phyloP scores from a whole-genome alignment of 2,329 filamentous ascomycete species.

The Colletotrichum sp. region DNA sequence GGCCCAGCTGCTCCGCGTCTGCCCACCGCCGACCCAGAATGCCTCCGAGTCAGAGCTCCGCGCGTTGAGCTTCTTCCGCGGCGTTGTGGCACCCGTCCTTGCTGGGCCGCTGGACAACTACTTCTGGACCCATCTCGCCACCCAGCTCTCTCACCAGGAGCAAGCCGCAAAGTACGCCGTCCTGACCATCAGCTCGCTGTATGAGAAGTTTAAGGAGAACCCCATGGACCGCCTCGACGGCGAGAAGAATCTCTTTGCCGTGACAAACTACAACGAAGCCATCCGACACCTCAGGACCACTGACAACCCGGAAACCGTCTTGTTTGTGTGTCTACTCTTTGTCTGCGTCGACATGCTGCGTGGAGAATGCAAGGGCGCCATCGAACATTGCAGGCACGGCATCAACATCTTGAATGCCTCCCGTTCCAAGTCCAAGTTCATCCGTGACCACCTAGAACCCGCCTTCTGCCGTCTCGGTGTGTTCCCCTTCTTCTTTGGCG shows the following conservation, averaged over 20 bases:
- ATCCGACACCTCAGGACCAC: slow-evolving; percentile 35
- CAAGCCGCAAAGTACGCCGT: slow-evolving; percentile 41
- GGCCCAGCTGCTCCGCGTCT: slow-evolving; percentile 35
- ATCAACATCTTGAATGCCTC: slow-evolving; percentile 35
- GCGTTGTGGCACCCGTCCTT: slow-evolving; percentile 37
- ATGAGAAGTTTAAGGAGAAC: slow-evolving; percentile 31
- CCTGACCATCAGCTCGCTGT: slow-evolving; percentile 42
- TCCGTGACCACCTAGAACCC: slow-evolving; percentile 34
- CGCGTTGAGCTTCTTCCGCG: slow-evolving; percentile 40
- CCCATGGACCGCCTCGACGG: neutral
- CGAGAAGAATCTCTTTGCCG: slow-evolving; percentile 32
- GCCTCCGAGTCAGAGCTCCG: slow-evolving; percentile 31
- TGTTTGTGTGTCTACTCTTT: slow-evolving; percentile 46
- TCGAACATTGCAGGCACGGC: slow-evolving; percentile 42
- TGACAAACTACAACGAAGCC: slow-evolving; percentile 45
- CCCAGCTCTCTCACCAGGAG: slow-evolving; percentile 40
- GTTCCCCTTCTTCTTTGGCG: slow-evolving; percentile 42
- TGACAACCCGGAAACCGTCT: slow-evolving; percentile 34
- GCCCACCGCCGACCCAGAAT: slow-evolving; percentile 23
- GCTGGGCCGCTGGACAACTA: slow-evolving; percentile 39
- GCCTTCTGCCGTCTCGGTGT: slow-evolving; percentile 42
- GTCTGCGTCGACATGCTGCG: slow-evolving; percentile 47
- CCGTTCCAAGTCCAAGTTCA: slow-evolving; percentile 23
- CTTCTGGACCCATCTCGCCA: slow-evolving; percentile 45
- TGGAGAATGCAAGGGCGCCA: slow-evolving; percentile 36